Evolutionary conservation across 495 filamentous ascomycete genomes (phyloP).

Genomic region (Haplographium delicatum): DNA sequence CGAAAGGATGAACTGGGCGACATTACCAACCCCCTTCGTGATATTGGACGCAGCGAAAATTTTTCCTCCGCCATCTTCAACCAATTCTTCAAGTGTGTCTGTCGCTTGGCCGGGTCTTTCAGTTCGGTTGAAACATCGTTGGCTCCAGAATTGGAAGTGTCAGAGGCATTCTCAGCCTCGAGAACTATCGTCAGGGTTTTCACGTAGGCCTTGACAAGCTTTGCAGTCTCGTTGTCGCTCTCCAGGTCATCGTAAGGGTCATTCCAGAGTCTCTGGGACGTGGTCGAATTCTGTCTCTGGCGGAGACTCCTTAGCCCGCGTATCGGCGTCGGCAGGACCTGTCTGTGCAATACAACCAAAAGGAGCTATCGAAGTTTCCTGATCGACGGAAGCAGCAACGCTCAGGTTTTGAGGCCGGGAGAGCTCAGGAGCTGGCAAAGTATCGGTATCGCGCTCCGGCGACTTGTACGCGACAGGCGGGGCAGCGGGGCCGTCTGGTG

Average conservation of each 20-base stretch:
- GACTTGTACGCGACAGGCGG: too few relatives aligned
- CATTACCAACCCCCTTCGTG: background rate
- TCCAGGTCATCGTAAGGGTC: background rate
- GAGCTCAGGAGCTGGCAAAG: too few relatives aligned
- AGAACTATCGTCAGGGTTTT: background rate
- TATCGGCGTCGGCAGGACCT: too few relatives aligned
- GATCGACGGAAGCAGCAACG: background rate
- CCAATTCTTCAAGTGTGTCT: background rate
- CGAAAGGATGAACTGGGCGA: background rate
- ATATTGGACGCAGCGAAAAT: background rate
- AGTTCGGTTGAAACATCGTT: background rate
- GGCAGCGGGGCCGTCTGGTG: background rate
- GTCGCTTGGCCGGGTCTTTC: background rate
- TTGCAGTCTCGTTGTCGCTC: background rate
- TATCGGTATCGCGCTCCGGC: too few relatives aligned
- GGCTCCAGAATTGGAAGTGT: background rate
- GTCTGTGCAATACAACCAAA: background rate
- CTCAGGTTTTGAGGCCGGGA: too few relatives aligned
- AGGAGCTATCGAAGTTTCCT: background rate
- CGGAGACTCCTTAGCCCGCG: background rate
- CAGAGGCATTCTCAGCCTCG: background rate
- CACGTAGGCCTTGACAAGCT: background rate
- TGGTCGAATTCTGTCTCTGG: background rate
- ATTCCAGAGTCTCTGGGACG: slow-evolving; percentile 3
- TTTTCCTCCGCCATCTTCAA: background rate